Percentiles rank a stretch among this genome's conserved stretches.
Evolutionary conservation across 306 rosid species (phyloP).

Genomic region (Herpetospermum pedunculosum): DNA sequence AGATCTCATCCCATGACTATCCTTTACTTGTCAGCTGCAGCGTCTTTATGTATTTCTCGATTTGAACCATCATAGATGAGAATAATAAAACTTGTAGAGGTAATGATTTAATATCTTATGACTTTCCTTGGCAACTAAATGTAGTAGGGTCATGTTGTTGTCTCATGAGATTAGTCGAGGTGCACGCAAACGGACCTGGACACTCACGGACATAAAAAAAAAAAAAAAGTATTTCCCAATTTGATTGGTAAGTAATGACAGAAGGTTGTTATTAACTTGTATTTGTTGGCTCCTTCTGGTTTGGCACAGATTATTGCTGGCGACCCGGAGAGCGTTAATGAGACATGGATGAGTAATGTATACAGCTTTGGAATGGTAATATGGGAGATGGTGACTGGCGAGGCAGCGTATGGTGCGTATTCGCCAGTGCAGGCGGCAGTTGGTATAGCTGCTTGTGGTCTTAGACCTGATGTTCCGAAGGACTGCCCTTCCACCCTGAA

Average conservation of each 20-base stretch:
- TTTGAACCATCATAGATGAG: no score
- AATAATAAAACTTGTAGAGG: no score
- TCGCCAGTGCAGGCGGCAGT: constrained; percentile 98
- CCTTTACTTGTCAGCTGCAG: neutral
- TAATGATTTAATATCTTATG: no score
- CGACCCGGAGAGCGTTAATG: constrained; percentile 81
- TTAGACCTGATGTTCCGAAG: constrained; percentile 89
- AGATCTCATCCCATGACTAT: neutral
- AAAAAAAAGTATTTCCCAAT: neutral
- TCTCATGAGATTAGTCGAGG: no score
- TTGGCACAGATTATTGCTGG: constrained; percentile 79
- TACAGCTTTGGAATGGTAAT: constrained; percentile 91
- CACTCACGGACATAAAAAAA: no score
- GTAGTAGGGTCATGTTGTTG: no score
- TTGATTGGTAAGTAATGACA: neutral
- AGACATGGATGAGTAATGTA: constrained; percentile 90
- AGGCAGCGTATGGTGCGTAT: constrained; percentile 67
- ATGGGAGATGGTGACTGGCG: constrained; percentile 97
- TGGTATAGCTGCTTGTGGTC: constrained; percentile 97
- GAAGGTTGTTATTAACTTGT: neutral
- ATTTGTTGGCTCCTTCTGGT: constrained; percentile 3
- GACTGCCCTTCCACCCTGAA: constrained; percentile 76
- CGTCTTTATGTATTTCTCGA: no score
- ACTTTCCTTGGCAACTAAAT: no score
- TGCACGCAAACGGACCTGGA: no score